Evolutionary conservation across 345 rosid genomes (phyloP), one percentile per base, ranked within the genome.

Genomic region (Gossypium herbaceum): DNA sequence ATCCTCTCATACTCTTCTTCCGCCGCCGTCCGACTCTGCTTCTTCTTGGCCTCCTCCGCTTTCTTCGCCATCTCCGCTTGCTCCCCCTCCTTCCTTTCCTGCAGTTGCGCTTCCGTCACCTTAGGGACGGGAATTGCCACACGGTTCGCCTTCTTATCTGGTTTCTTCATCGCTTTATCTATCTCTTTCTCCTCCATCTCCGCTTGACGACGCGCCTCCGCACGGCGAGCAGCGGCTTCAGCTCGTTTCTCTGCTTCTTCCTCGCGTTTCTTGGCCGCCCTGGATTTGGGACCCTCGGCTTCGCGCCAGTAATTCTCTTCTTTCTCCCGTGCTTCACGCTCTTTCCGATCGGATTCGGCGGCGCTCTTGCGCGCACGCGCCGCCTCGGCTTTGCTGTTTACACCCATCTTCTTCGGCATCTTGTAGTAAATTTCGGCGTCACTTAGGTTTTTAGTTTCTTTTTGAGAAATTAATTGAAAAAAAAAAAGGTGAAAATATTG

Each of bases 331-430:
- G 81, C 70, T 81, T 89, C 93, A 1, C 90, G 94, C 20, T 84
- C 92, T 87, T 91, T 91, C 45, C 89, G 88, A 72, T 91, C 97
- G 58, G 90, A 1, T 81, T 95, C 98, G 7, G 85, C 59, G 9
- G 96, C 94, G 80, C 73, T 89, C 83, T 83, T 90, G 19, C 99
- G 88, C 13, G 85, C 91, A 68, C 88, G 83, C 22, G 99, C 96
- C 44, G 73, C 98, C 91, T 95, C 99, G 48, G 99, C 94, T 79
- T 91, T 95, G 89, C 88, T 93, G 84, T 93, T 93, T 58, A 93
- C 86, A n/a, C 98, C 97, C 96, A 91, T 88, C 89, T 93, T 95
- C 89, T 95, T 95, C 88, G 98, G 98, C 98, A 94, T 94, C 78
- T 78, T 51, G 69, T 56, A 19, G 57, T 16, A 8, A 22, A 39